Conservation (phyloP, 177 flowering plant genomes). For the Vitis hybrid region DNA sequence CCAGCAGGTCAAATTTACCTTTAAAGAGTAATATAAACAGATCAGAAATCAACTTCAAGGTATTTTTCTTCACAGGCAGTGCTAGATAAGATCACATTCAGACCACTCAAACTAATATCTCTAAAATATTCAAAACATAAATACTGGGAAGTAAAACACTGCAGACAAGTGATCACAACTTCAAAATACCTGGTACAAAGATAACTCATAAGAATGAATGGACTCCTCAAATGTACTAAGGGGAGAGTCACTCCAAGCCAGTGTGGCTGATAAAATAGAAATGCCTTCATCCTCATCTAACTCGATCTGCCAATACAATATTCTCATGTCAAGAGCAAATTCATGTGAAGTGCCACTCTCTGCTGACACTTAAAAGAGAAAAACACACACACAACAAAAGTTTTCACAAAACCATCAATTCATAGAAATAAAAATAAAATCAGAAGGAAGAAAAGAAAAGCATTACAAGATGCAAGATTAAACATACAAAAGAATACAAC, state of each 20-base stretch:
- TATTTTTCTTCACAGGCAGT: no score
- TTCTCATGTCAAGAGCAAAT: conserved; percentile 1
- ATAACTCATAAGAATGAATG: conserved; percentile 44
- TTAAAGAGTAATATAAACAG: no score
- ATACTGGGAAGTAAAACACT: not conserved
- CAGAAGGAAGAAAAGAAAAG: not conserved
- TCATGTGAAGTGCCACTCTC: not conserved
- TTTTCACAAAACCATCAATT: not conserved
- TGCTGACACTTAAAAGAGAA: not conserved
- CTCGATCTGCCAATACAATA: conserved; percentile 63
- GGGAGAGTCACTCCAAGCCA: conserved; percentile 73
- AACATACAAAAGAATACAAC: conserved; percentile 8
- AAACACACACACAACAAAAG: not conserved
- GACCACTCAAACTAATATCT: not conserved
- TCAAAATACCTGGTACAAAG: conserved; percentile 63
- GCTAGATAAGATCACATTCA: not conserved
- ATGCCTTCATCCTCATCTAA: conserved; percentile 60
- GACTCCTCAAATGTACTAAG: conserved; percentile 51
- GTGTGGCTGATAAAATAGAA: conserved; percentile 57
- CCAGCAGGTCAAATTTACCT: not conserved
- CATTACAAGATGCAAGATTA: not conserved
- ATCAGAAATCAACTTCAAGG: no score
- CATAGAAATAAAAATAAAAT: not conserved
- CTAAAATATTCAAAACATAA: not conserved
- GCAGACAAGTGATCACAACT: conserved; percentile 12